phyloP scores from a whole-genome alignment of 2,329 filamentous ascomycete species.

The Fusarium pseudoanthophilum region DNA sequence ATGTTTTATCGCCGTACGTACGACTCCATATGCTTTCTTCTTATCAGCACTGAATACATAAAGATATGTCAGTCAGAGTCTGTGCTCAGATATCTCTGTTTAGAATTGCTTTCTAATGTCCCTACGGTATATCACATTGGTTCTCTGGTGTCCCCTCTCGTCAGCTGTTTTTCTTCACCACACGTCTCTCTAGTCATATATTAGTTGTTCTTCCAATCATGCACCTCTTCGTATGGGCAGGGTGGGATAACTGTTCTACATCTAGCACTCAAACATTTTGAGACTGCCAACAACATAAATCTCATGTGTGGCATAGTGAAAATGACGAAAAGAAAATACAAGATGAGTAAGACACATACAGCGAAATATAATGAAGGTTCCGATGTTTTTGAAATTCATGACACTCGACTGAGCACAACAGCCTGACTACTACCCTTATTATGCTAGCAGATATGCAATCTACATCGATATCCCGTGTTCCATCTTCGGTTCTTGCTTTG shows the following conservation, averaged over 20 bases:
- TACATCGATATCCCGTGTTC: constrained; percentile 2
- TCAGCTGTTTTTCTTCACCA: not conserved
- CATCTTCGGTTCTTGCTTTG: constrained; percentile 6
- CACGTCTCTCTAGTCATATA: not conserved
- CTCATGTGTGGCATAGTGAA: not conserved
- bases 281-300: not conserved
- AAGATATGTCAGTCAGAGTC: not conserved
- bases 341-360: not conserved
- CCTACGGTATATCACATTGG: not conserved
- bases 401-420: constrained; percentile 5
- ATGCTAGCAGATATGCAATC: constrained; percentile 24
- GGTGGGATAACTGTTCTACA: not conserved
- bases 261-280: not conserved
- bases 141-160: no score
- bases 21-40: not conserved
- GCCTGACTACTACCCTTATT: not conserved
- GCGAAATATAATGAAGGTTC: not conserved
- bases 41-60: not conserved
- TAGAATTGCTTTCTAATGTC: not conserved
- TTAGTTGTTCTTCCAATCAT: not conserved
- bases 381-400: constrained; percentile 26
- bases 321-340: not conserved
- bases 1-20: not conserved
- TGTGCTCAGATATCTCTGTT: not conserved
- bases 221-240: not conserved